Evolutionary conservation across 1,139 yeast genomes (phyloP).

Genomic region (Magnusiomyces fungicola): DNA sequence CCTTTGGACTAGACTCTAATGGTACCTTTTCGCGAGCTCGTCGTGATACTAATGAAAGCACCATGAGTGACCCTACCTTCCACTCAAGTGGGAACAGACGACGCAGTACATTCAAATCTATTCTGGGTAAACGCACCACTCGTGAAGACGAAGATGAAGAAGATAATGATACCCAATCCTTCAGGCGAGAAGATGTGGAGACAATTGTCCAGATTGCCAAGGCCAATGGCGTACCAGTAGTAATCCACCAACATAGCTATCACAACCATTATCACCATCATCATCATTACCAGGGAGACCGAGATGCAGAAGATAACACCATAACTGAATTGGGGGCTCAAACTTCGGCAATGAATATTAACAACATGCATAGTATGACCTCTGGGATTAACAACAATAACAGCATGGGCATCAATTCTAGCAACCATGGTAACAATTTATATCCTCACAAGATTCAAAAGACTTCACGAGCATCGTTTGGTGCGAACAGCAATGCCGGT

Average conservation of each 20-base stretch:
- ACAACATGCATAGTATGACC: no score
- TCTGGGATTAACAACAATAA: conserved; percentile 9
- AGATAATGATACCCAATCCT: not conserved
- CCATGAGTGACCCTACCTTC: not conserved
- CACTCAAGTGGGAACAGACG: no score
- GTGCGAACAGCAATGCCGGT: not conserved
- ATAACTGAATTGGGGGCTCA: no score
- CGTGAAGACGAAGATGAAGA: not conserved
- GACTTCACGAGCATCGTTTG: not conserved
- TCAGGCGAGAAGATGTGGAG: conserved; percentile 23
- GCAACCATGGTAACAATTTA: conserved; percentile 2
- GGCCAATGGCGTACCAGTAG: conserved; percentile 49
- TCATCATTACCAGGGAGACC: conserved; percentile 8
- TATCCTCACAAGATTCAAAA: no score
- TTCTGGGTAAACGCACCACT: not conserved
- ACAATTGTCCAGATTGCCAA: conserved; percentile 49
- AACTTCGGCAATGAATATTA: no score
- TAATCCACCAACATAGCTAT: conserved; percentile 81
- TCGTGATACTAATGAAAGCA: not conserved
- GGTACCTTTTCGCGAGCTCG: not conserved
- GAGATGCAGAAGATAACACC: conserved; percentile 1
- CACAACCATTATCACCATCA: conserved; percentile 33
- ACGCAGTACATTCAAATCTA: not conserved
- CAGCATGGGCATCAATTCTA: conserved; percentile 9
- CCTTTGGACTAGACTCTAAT: conserved; percentile 8